These are phyloP conservation scores for Madurella fahalii DNA, from an alignment of 2,329 filamentous ascomycete species.

Conservation along the genomic window DNA sequence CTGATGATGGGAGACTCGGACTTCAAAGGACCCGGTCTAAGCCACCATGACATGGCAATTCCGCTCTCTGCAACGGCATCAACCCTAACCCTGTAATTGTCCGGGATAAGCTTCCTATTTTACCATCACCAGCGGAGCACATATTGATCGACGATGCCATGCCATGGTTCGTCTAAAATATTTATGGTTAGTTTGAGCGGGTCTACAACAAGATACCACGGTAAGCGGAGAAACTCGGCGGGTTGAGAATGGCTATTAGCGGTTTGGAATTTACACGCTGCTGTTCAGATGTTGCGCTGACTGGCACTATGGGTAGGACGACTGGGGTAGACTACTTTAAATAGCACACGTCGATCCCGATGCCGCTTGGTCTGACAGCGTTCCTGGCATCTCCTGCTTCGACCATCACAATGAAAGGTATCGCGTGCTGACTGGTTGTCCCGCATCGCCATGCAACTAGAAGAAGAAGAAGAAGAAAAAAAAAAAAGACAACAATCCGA, in stretches of 20 bases:
- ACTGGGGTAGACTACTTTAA: background rate
- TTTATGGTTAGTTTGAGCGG: background rate
- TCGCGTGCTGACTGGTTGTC: too few species aligned
- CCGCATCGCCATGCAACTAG: background rate
- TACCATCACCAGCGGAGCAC: too few species aligned
- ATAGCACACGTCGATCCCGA: background rate
- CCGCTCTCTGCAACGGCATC: background rate
- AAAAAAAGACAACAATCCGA: too few species aligned
- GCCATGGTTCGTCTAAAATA: too few species aligned
- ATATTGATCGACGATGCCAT: too few species aligned
- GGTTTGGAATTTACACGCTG: background rate
- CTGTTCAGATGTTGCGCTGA: background rate
- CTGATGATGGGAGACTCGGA: background rate
- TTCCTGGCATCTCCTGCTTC: background rate
- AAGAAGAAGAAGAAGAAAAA: conserved; percentile 8
- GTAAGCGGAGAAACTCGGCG: background rate
- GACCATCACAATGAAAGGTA: background rate
- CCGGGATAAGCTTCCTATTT: too few species aligned
- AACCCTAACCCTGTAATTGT: background rate
- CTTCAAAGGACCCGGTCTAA: background rate
- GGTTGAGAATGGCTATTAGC: background rate
- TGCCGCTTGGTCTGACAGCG: background rate
- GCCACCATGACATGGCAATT: background rate
- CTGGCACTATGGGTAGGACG: background rate
- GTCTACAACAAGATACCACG: background rate